Evolutionary conservation across 176 grass and related monocot genomes (phyloP), one percentile per base, ranked within the genome.

Genomic region (Phyllostachys edulis): DNA sequence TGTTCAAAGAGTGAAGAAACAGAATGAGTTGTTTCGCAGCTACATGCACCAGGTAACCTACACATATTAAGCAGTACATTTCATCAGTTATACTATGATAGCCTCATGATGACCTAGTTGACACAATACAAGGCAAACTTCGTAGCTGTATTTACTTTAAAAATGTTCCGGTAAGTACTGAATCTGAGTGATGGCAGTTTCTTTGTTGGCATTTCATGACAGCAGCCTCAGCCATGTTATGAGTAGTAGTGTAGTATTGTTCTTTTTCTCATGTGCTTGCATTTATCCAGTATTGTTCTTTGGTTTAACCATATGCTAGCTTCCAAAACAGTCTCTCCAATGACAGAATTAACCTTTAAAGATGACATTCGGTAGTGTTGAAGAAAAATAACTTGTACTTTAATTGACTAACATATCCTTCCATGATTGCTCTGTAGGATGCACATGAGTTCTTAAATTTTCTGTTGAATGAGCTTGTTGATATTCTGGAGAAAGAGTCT

Each of bases 1-100:
- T 90, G 96, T 99, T 34, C 96, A 99, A 79, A 92, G 93, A 91
- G 93, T 99, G 71, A 99, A 90, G 90, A 96, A 99, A 85, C 96
- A 96, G 63, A 99, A 99, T 72, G 96, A 99, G 76, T 86, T 90
- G 49, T 99, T 99, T 81, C 96, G 96, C 64, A 90, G 93, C 52
- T 96, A 99, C 89, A 99, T 99, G 96, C 93, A 99, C 78, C 96
- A 99, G 93, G 96, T 99, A 96, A 76, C 47, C 34, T 21, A 14
- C 70, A 55, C 20, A 41, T 87, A 21, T 32, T 37, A 24, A 63
- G 32, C 26, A 57, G 13, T 79, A 36, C 54, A 78, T 79, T n/a
- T 69, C 55, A 59, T 66, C 23, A 73, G 9, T 63, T 77, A 63
- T 47, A 54, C 75, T 66, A 57, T 88, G 47, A 38, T 80, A 72